A percentile compares a stretch with the other conserved stretches of the same genome.
Evolutionary conservation across 2,329 filamentous ascomycete genomes (phyloP).

Genomic region (Xylariaceae sp.): DNA sequence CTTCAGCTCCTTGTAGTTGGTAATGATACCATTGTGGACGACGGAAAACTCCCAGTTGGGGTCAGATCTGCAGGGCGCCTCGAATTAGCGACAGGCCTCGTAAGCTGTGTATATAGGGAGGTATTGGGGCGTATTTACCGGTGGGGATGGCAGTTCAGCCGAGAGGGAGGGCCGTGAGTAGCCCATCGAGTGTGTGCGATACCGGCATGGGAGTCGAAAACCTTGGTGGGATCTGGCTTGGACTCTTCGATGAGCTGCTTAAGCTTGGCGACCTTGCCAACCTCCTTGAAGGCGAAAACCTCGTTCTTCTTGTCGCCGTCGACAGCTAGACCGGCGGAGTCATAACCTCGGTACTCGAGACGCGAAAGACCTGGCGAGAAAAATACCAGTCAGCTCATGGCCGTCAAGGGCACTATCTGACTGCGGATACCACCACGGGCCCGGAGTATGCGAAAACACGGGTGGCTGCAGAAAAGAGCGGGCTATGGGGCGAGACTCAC

Average conservation of each 20-base stretch:
- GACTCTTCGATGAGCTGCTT: conserved; percentile 85
- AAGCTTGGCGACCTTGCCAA: conserved; percentile 97
- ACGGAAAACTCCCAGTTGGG: conserved; percentile 93
- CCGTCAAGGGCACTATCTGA: not conserved
- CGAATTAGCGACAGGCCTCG: conserved; percentile 20
- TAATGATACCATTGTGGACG: conserved; percentile 99
- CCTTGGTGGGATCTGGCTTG: conserved; percentile 81
- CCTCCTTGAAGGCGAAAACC: conserved; percentile 96
- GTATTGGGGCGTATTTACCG: conserved; percentile 58
- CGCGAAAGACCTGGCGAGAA: conserved; percentile 70
- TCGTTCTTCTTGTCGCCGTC: conserved; percentile 99
- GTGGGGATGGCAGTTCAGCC: conserved; percentile 96
- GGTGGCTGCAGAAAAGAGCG: conserved; percentile 4
- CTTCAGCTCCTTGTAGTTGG: conserved; percentile 99
- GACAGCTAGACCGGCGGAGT: conserved; percentile 91
- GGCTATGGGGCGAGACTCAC: conserved; percentile 46
- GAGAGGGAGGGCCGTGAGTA: conserved; percentile 91
- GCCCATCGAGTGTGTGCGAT: conserved; percentile 99
- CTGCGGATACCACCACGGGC: not conserved
- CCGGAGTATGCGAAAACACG: not conserved
- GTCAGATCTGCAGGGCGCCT: conserved; percentile 66
- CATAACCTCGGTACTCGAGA: conserved; percentile 98
- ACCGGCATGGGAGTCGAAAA: conserved; percentile 96
- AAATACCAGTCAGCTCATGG: conserved; percentile 22
- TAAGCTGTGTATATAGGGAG: conserved; percentile 12